Percentiles rank a stretch among this genome's conserved stretches.
Conservation (phyloP, 75 land plant genomes). For the Sequoiadendron giganteum region DNA sequence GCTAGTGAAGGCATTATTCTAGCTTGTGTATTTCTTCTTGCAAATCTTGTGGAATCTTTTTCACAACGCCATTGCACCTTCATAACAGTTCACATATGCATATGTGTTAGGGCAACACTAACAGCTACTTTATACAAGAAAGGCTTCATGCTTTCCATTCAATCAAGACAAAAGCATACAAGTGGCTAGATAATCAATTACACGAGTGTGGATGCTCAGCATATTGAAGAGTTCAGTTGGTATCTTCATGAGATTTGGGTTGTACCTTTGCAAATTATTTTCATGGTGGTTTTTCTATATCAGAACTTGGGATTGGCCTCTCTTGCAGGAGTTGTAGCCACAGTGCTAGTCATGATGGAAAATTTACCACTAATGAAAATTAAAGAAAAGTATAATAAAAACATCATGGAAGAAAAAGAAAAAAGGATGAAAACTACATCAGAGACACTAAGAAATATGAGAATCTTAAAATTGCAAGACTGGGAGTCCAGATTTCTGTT, state of each 20-base stretch:
- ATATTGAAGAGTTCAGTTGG: slow-evolving; percentile 52
- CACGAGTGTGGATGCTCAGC: no score
- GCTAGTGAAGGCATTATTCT: background rate
- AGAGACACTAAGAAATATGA: slow-evolving; percentile 45
- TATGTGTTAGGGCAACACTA: slow-evolving; percentile 4
- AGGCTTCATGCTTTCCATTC: slow-evolving; percentile 29
- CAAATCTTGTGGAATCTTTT: slow-evolving; percentile 22
- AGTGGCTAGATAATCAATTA: no score
- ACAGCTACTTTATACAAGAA: slow-evolving; percentile 18
- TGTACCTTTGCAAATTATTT: slow-evolving; percentile 73
- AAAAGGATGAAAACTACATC: slow-evolving; percentile 61
- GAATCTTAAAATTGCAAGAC: slow-evolving; percentile 78
- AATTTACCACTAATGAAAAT: slow-evolving; percentile 25
- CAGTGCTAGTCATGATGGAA: slow-evolving; percentile 36
- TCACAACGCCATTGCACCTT: slow-evolving; percentile 28
- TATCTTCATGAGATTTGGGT: slow-evolving; percentile 61
- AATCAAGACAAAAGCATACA: slow-evolving; percentile 21
- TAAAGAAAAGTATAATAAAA: slow-evolving; percentile 50
- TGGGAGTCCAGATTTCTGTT: slow-evolving; percentile 67
- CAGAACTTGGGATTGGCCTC: slow-evolving; percentile 61
- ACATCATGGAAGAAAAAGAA: slow-evolving; percentile 82
- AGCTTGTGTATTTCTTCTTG: slow-evolving; percentile 18
- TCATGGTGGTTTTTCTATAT: slow-evolving; percentile 57
- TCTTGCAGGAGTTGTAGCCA: slow-evolving; percentile 59
- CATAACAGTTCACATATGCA: slow-evolving; percentile 21